Base-by-base conservation (phyloP, 2,329 filamentous ascomycete species). In the Monosporascus sp. region DNA sequence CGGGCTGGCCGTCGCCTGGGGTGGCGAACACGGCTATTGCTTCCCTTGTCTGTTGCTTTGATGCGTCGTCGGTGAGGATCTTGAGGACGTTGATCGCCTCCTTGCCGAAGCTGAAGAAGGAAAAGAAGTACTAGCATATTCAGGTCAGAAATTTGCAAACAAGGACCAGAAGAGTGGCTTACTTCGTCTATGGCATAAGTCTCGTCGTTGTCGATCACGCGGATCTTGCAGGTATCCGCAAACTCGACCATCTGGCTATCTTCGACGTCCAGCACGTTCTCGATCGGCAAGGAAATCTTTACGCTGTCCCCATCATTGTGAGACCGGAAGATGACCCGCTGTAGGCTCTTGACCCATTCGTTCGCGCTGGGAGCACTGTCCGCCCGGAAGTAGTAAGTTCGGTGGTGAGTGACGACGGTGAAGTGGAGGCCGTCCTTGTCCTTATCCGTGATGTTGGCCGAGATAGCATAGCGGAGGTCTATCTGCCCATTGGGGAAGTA, bases 261-360 rank as follows among this genome's bases (percentile, higher is more conserved):
- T 68, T 97, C 94, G 46, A 97, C 85, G 61, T 97, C 93, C 53
- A 97, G 85, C 20, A 97, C 81, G 60, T 96, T 96, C 54, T 86
- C 81, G 49, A 96, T 88, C 0, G 92, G 93, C 27, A 97, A 73
- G 1, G 89, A 94, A 51, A 97, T 95, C 74, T 97, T 97, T 68
- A 99, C 90, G 65, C 92, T 96, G 66, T 97, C 92, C 9, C 94
- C 93, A 57, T 97, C 93, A 65, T 97, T 97, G 71, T 95, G 92
- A 11, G 91, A 93, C 49, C 92, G 82, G 66, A 97, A 97, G 53
- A 97, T 97, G 61, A 96, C 92, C 54, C 94, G 89, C 66, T 97
- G 93, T 25, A 99, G 76, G 50, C 89, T 85, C 70, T 94, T 94
- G 46, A 97, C 92, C 94, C 94, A 99, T 74, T 97, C 94, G 68